These are phyloP conservation scores for Lactarius hengduanensis DNA, from an alignment of 768 basidiomycete species.

Conservation along the genomic window DNA sequence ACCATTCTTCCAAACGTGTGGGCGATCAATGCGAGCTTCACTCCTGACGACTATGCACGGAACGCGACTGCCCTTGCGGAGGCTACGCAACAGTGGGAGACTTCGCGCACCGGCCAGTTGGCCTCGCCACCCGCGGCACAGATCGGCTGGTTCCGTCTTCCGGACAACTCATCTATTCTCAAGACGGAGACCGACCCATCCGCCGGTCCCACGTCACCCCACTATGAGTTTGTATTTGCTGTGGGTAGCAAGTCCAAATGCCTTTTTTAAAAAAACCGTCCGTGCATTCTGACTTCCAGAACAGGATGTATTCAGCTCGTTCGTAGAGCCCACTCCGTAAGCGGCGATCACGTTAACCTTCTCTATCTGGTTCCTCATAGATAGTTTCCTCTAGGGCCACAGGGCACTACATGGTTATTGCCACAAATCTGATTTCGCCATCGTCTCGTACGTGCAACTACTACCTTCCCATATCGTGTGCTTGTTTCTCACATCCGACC, in stretches of 20 bases:
- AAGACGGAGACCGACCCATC: slow-evolving; percentile 6
- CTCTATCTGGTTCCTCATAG: not conserved
- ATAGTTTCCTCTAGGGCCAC: not conserved
- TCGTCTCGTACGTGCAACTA: slow-evolving; percentile 6
- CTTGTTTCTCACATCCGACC: too few species aligned
- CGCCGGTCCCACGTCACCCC: slow-evolving; percentile 8
- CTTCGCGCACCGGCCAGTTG: slow-evolving; percentile 9
- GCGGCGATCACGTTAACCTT: not conserved
- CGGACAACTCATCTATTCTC: not conserved
- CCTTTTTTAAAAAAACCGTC: not conserved
- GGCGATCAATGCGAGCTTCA: slow-evolving; percentile 5
- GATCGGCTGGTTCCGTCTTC: slow-evolving; percentile 16
- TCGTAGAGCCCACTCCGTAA: slow-evolving; percentile 7
- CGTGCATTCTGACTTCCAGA: not conserved
- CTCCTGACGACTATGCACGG: slow-evolving; percentile 1
- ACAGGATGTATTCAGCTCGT: slow-evolving; percentile 3
- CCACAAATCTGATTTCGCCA: slow-evolving; percentile 7
- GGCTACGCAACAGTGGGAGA: slow-evolving; percentile 6
- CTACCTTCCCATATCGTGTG: not conserved
- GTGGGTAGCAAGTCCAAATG: not conserved
- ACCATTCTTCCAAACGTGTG: slow-evolving; percentile 8
- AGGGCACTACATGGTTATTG: slow-evolving; percentile 7
- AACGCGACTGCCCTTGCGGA: not conserved
- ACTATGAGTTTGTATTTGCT: slow-evolving; percentile 11
- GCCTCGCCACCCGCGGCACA: not conserved